phyloP scores from a whole-genome alignment of 148 eudicot genomes.

The Drosera capensis region DNA sequence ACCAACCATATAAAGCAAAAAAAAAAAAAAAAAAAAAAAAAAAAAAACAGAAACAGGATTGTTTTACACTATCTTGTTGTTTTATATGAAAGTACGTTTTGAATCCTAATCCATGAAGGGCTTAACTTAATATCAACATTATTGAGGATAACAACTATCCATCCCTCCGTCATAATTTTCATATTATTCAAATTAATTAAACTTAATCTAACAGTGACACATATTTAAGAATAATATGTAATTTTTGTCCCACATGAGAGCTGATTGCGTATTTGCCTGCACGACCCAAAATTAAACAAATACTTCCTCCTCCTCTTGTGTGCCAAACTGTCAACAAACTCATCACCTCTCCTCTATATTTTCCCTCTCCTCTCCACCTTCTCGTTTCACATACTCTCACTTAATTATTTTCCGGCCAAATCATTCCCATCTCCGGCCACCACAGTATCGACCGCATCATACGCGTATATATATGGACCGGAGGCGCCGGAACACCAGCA shows the following conservation, averaged over 20 bases:
- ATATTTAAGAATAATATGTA: too few relatives aligned
- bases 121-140: too few relatives aligned
- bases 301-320: neutral
- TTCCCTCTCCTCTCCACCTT: neutral
- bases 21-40: too few relatives aligned
- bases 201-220: too few relatives aligned
- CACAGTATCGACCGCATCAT: neutral
- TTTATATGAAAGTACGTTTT: too few relatives aligned
- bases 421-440: neutral
- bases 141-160: too few relatives aligned
- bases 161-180: too few relatives aligned
- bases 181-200: too few relatives aligned
- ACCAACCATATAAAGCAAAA: too few relatives aligned
- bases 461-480: neutral
- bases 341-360: neutral
- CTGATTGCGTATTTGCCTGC: constrained; percentile 2
- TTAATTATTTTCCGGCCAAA: neutral
- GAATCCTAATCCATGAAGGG: too few relatives aligned
- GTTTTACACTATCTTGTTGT: too few relatives aligned
- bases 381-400: neutral
- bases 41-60: too few relatives aligned
- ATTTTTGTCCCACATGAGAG: constrained; percentile 12
- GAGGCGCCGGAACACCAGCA: neutral
- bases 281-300: neutral
- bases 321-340: neutral